These are phyloP conservation scores for Talaromyces borbonicus DNA, from an alignment of 495 filamentous ascomycete species.

Conservation along the genomic window DNA sequence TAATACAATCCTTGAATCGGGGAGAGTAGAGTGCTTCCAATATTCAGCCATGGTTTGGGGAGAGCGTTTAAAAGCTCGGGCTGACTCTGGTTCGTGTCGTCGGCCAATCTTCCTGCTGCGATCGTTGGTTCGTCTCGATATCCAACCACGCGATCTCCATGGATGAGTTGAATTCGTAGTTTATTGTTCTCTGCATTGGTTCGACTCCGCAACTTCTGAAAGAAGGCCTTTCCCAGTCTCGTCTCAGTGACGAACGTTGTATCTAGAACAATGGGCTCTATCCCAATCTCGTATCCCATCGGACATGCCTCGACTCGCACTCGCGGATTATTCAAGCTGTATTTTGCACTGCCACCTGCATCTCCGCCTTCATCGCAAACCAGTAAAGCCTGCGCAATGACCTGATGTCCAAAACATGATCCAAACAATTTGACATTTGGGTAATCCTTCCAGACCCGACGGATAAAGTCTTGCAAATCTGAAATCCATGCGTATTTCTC, in stretches of 20 bases:
- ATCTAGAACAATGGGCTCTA: constrained; percentile 23
- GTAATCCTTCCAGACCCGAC: constrained; percentile 23
- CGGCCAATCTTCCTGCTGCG: too few relatives aligned
- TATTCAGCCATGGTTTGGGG: constrained; percentile 23
- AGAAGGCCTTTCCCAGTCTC: not conserved
- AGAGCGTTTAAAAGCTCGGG: constrained; percentile 4
- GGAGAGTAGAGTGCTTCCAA: constrained; percentile 23
- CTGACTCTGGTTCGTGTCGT: not conserved
- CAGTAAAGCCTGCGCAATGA: constrained; percentile 32
- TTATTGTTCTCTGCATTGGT: not conserved
- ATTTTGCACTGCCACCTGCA: not conserved
- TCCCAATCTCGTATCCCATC: constrained; percentile 30
- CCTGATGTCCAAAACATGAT: constrained; percentile 41
- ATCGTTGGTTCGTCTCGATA: too few relatives aligned
- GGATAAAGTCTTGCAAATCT: constrained; percentile 20
- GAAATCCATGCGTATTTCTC: constrained; percentile 24
- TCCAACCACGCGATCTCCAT: constrained; percentile 24
- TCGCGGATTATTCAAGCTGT: constrained; percentile 10
- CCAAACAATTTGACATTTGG: constrained; percentile 38
- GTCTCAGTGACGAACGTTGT: constrained; percentile 16
- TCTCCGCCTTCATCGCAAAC: constrained; percentile 6
- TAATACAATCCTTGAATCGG: constrained; percentile 33
- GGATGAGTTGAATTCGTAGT: constrained; percentile 24
- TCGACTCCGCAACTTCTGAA: too few relatives aligned
- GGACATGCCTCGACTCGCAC: constrained; percentile 10